Evolutionary conservation across 345 rosid genomes (phyloP), one percentile per base, ranked within the genome.

Genomic region (Kernera saxatilis): DNA sequence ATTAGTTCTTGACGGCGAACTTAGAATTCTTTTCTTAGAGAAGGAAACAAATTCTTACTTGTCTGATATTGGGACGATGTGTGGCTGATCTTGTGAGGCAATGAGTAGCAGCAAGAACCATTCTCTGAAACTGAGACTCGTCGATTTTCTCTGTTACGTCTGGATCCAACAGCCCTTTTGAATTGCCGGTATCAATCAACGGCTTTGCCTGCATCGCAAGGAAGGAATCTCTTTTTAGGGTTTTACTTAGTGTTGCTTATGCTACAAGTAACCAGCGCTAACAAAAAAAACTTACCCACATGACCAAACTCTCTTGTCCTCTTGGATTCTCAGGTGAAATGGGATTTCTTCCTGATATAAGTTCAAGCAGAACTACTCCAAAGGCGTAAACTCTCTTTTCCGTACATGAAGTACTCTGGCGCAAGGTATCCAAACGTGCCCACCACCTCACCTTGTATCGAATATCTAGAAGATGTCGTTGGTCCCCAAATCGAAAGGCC

Each of bases 401-500:
- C 98, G 9, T 83, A 90, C 98, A 93, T 88, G 71, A 93, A 91
- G 68, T 88, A 93, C 64, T 93, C 98, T 0, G 98, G 98, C 21
- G 98, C 98, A 23, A 93, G 90, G 70, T 91, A 93, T 35, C 98
- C 98, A 69, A 93, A 93, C 19, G 98, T 93, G 26, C 98, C 98
- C 18, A 91, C 91, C n/a, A 91, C 83, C 3, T 93, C 92, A 8
- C 62, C 74, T 80, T 81, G 82, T 32, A 82, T 88, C 4, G 84
- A 72, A 61, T 73, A 93, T 13, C 85, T 56, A 35, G 88, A 80
- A 73, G 75, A 67, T 53, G 70, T 64, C 21, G 79, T 79, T 0
- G 97, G 90, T 51, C 84, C 90, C 97, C 91, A 87, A 18, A 91
- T 84, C 4, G 98, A 92, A 2, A 93, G 83, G 11, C 97, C 97